These are phyloP conservation scores for Ophiostoma australiae DNA, from an alignment of 2,329 filamentous ascomycete genomes.

Conservation along the genomic window DNA sequence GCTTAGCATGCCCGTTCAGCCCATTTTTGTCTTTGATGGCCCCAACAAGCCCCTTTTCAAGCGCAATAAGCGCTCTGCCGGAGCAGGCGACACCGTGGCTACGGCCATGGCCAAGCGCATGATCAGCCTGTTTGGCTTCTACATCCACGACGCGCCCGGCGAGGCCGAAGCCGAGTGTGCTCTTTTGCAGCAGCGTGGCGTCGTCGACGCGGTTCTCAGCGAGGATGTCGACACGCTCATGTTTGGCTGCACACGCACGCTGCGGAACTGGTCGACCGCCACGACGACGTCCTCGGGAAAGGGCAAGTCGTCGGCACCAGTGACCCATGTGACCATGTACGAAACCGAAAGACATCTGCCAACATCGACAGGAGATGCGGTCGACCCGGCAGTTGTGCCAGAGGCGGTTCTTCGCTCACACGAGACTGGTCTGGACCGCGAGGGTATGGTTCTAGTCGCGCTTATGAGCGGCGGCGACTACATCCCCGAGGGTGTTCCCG, in stretches of 20 bases:
- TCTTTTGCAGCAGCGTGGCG: conserved; percentile 69
- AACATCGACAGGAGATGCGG: background rate
- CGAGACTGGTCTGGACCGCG: conserved; percentile 62
- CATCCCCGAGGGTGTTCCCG: conserved; percentile 76
- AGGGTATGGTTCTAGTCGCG: conserved; percentile 90
- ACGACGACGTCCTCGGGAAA: conserved; percentile 38
- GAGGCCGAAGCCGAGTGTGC: conserved; percentile 97
- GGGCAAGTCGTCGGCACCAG: conserved; percentile 62
- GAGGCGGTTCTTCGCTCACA: conserved; percentile 26
- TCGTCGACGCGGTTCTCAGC: conserved; percentile 90
- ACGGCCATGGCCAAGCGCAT: conserved; percentile 76
- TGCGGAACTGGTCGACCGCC: conserved; percentile 73
- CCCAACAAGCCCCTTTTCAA: conserved; percentile 64
- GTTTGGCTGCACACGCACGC: conserved; percentile 79
- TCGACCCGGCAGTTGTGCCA: conserved; percentile 6
- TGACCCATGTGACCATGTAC: conserved; percentile 84
- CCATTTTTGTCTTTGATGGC: conserved; percentile 53
- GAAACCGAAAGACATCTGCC: conserved; percentile 38
- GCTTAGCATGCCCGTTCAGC: conserved; percentile 45
- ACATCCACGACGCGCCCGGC: conserved; percentile 79
- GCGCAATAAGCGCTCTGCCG: conserved; percentile 66
- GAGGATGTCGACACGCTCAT: conserved; percentile 97
- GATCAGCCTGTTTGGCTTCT: conserved; percentile 78
- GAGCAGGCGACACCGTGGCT: conserved; percentile 60
- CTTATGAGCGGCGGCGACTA: conserved; percentile 97